These are phyloP conservation scores for Morella rubra DNA, from an alignment of 306 rosid genomes.

Conservation along the genomic window DNA sequence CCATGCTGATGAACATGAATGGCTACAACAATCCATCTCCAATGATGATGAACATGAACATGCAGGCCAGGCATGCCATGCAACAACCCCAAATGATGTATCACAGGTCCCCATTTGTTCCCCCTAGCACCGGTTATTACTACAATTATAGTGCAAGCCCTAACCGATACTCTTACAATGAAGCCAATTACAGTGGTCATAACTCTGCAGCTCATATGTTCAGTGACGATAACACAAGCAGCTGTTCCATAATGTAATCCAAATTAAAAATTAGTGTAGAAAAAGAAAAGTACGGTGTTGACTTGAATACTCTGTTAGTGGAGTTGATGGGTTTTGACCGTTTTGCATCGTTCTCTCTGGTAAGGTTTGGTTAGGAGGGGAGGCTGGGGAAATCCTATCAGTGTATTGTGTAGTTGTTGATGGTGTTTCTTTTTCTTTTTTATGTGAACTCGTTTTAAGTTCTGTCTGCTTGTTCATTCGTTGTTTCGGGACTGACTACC, in stretches of 20 bases:
- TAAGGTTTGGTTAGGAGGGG: not conserved
- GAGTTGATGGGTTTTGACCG: conserved; percentile 39
- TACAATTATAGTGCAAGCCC: conserved; percentile 49
- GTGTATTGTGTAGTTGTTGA: conserved; percentile 30
- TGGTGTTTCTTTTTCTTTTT: conserved; percentile 32
- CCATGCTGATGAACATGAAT: conserved; percentile 57
- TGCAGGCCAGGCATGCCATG: conserved; percentile 60
- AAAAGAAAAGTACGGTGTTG: conserved; percentile 27
- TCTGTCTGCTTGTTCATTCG: too few relatives aligned
- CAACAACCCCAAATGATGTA: conserved; percentile 90
- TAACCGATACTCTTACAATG: conserved; percentile 22
- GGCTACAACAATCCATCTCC: conserved; percentile 53
- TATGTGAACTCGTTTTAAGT: not conserved
- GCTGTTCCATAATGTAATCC: conserved; percentile 77
- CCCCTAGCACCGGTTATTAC: conserved; percentile 78
- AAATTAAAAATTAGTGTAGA: not conserved
- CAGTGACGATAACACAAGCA: conserved; percentile 69
- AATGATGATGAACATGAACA: conserved; percentile 64
- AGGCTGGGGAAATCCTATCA: conserved; percentile 29
- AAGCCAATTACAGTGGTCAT: conserved; percentile 38
- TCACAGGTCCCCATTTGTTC: conserved; percentile 63
- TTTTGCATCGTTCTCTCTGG: conserved; percentile 31
- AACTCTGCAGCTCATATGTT: conserved; percentile 72
- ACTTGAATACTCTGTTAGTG: conserved; percentile 26
- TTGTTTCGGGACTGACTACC: conserved; percentile 4